A percentile compares a stretch with the other conserved stretches of the same genome.
These are phyloP conservation scores for Trichosanthes truncata DNA, from an alignment of 306 rosid species.

Conservation along the genomic window DNA sequence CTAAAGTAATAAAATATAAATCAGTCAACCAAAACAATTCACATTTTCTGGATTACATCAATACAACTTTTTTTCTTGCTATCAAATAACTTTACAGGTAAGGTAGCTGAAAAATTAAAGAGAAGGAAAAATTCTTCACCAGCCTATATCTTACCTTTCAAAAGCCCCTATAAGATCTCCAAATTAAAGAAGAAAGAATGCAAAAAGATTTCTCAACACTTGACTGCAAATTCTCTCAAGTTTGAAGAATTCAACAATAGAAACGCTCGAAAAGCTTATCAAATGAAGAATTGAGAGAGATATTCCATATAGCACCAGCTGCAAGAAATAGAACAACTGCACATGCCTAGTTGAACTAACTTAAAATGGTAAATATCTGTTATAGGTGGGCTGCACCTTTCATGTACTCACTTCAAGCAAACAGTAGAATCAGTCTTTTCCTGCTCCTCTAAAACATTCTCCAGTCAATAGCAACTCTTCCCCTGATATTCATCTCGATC, in stretches of 20 bases:
- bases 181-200: constrained; percentile 41
- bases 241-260: constrained; percentile 8
- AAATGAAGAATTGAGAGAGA: constrained; percentile 12
- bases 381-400: constrained; percentile 69
- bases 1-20: constrained; percentile 1
- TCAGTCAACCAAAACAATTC: constrained; percentile 27
- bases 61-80: constrained; percentile 59
- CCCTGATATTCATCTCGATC: constrained; percentile 33
- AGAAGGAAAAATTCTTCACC: constrained; percentile 47
- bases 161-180: constrained; percentile 44
- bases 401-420: constrained; percentile 65
- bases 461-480: constrained; percentile 43
- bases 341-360: constrained; percentile 13
- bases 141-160: constrained; percentile 69
- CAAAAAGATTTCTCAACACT: constrained; percentile 18
- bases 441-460: constrained; percentile 31
- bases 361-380: constrained; percentile 11
- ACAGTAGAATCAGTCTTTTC: constrained; percentile 52
- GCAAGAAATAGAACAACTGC: constrained; percentile 15
- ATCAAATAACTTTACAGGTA: constrained; percentile 97
- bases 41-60: constrained; percentile 37
- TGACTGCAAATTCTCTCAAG: constrained; percentile 14
- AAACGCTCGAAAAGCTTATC: constrained; percentile 13
- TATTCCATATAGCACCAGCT: constrained; percentile 12
- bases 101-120: constrained; percentile 28